Conservation (phyloP, 768 basidiomycete genomes). For the Mrakia gelida region DNA sequence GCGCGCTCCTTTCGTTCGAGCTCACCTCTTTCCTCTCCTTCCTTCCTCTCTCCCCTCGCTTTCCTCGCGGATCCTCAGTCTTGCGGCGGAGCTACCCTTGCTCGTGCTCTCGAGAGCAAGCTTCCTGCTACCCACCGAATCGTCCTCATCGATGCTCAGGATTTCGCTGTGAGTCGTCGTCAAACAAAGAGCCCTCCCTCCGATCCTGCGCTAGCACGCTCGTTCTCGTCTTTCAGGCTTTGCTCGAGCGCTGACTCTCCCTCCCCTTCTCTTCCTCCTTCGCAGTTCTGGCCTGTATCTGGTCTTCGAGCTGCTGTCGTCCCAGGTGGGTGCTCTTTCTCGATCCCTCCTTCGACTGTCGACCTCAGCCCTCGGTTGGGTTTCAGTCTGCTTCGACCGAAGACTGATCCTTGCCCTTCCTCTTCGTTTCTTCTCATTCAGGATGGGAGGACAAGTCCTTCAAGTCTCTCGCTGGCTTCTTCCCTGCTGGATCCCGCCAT, state of each 20-base stretch:
- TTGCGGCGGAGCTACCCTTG: conserved; percentile 10
- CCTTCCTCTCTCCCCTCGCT: not conserved
- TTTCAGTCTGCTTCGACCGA: not conserved
- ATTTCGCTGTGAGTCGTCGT: not conserved
- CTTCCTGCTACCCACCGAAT: conserved; percentile 25
- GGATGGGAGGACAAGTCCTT: conserved; percentile 30
- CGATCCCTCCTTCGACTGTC: not conserved
- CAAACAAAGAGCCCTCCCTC: no score
- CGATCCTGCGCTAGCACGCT: not conserved
- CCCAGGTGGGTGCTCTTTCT: not conserved
- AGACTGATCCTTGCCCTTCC: not conserved
- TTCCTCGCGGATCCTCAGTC: not conserved
- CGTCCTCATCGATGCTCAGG: conserved; percentile 22
- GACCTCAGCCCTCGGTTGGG: not conserved
- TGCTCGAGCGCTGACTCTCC: not conserved
- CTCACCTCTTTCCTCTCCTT: not conserved
- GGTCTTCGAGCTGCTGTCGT: conserved; percentile 26
- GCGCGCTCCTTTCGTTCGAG: no score
- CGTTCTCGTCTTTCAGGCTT: not conserved
- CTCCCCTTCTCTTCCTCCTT: not conserved
- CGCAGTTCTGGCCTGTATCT: conserved; percentile 17
- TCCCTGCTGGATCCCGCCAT: conserved; percentile 2
- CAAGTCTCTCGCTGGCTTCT: not conserved
- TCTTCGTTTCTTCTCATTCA: not conserved
- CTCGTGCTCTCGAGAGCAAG: conserved; percentile 19